Conservation (phyloP, 441 rosid species). For the Gossypium schwendimanii region DNA sequence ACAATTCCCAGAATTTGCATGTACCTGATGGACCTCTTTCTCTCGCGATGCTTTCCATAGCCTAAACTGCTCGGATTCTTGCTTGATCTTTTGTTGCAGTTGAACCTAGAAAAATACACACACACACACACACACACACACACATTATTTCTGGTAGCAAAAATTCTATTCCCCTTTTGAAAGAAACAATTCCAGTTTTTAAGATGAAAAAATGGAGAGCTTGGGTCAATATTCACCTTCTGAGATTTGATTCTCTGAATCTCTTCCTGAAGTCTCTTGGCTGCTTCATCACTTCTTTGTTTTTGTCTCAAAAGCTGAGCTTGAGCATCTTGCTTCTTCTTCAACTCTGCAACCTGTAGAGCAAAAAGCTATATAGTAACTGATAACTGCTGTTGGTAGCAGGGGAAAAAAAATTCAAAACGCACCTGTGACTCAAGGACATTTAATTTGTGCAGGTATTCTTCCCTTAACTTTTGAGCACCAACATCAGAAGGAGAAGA, state of each 20-base stretch:
- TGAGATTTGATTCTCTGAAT: conserved; percentile 87
- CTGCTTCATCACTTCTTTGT: conserved; percentile 92
- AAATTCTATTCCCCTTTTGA: background rate
- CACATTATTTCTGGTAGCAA: background rate
- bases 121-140: background rate
- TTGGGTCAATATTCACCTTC: conserved; percentile 39
- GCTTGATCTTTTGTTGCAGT: conserved; percentile 91
- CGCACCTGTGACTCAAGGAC: conserved; percentile 79
- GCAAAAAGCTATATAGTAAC: background rate
- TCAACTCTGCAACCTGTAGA: conserved; percentile 67
- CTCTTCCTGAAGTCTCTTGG: conserved; percentile 76
- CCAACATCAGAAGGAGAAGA: conserved; percentile 73
- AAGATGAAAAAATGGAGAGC: background rate
- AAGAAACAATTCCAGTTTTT: background rate
- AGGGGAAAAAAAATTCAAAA: conserved; percentile 10
- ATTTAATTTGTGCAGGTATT: conserved; percentile 88
- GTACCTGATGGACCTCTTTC: conserved; percentile 97
- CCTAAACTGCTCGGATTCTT: conserved; percentile 84
- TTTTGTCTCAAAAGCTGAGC: conserved; percentile 88
- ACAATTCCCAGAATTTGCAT: background rate
- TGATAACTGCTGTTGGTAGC: background rate
- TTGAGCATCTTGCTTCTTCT: conserved; percentile 96
- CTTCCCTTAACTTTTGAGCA: conserved; percentile 75
- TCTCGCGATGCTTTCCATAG: conserved; percentile 88
- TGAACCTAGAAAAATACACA: conserved; percentile 49